Evolutionary conservation across 345 rosid genomes (phyloP), one percentile per base, ranked within the genome.

Genomic region (Chamaenerion angustifolium): DNA sequence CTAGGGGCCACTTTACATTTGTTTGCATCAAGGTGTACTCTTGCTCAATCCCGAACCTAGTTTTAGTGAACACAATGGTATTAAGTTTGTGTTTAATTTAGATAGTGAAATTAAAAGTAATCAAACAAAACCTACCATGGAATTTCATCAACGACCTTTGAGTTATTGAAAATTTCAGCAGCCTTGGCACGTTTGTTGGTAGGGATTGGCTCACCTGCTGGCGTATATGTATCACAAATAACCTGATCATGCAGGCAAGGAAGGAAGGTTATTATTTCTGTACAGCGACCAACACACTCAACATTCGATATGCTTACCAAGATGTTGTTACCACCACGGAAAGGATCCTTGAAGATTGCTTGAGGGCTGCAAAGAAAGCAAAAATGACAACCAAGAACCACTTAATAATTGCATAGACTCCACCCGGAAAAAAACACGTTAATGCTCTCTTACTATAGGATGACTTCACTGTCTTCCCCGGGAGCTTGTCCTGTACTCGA

Each of bases 401-500:
- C 37, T 31, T 5, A 0, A 31, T 31, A 31, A 23, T 23, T 23
- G 27, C 27, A 23, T 23, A 23, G 27, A 23, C 27, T 23, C 5
- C 27, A 23, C 27, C 27, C 27, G 3, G 37, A 31, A 21, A 21
- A 31, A 7, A n/a, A 18, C n/a, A 44, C 45, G 15, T 51, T 37
- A 25, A 6, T 9, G 48, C 57, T 64, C 46, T 67, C 89, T 83
- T 83, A 92, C 98, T 80, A 92, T 72, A 92, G 63, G 66, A 86
- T 92, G 60, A 92, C 98, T 77, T 86, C 98, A 72, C 98, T 92
- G 50, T 90, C 96, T 40, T 90, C 95, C 53, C 98, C 98, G 5
- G 89, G 95, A 25, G 96, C 97, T 56, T 89, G 97, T 63, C 95
- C 97, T 0, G 97, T 89, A 60, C 98, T 92, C 19, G 98, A 92